Conservation (phyloP, 345 rosid genomes). For the Gossypium raimondii region DNA sequence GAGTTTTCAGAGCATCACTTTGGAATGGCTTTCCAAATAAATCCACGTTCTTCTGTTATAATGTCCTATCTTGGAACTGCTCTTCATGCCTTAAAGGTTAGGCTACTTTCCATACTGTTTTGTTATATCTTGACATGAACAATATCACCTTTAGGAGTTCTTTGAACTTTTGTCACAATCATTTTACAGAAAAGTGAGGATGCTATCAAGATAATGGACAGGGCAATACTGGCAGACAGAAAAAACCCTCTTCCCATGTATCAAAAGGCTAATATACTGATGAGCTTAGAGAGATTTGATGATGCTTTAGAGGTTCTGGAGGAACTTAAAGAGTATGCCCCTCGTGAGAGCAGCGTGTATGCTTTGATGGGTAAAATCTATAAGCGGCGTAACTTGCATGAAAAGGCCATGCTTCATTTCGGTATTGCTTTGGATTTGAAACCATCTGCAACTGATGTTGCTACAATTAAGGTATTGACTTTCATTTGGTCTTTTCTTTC, state of each 20-base stretch:
- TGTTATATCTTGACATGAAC: constrained; percentile 4
- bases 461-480: constrained; percentile 74
- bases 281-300: constrained; percentile 66
- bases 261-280: constrained; percentile 91
- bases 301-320: constrained; percentile 87
- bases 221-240: constrained; percentile 79
- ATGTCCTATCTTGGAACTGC: constrained; percentile 95
- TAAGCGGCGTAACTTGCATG: constrained; percentile 68
- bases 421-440: constrained; percentile 97
- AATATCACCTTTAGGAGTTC: background rate
- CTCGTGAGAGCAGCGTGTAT: constrained; percentile 88
- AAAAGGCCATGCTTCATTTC: constrained; percentile 91
- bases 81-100: constrained; percentile 77
- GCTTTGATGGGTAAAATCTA: constrained; percentile 94
- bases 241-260: constrained; percentile 98
- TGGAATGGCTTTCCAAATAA: constrained; percentile 79
- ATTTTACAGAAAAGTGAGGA: constrained; percentile 70
- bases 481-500: background rate
- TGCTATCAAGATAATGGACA: constrained; percentile 88
- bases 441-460: constrained; percentile 94
- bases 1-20: constrained; percentile 97
- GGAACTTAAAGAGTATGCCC: constrained; percentile 92
- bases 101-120: constrained; percentile 7
- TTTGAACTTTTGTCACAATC: constrained; percentile 11
- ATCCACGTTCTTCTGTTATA: constrained; percentile 86